Evolutionary conservation across 345 rosid species (phyloP).

Genomic region (Populus davidiana): DNA sequence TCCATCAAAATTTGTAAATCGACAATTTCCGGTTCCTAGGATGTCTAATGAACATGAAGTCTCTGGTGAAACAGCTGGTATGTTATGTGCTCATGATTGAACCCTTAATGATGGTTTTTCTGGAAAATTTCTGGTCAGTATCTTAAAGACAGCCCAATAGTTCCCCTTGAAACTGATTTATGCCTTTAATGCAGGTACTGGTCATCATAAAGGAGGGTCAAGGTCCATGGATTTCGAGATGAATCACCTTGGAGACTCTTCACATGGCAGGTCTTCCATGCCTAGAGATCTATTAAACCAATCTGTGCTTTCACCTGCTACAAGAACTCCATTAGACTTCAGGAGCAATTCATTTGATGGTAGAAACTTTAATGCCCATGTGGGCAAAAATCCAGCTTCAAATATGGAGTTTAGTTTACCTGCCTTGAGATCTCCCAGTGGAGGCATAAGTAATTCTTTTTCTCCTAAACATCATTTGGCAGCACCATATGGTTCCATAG

Average conservation of each 20-base stretch:
- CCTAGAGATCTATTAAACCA: conserved; percentile 55
- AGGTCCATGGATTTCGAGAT: conserved; percentile 64
- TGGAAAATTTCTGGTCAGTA: conserved; percentile 30
- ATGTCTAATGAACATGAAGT: conserved; percentile 33
- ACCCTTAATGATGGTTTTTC: conserved; percentile 21
- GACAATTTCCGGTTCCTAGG: conserved; percentile 26
- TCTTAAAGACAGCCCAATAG: conserved; percentile 33
- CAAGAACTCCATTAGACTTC: conserved; percentile 46
- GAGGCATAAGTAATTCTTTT: conserved; percentile 30
- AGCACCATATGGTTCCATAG: conserved; percentile 37
- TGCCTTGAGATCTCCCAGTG: conserved; percentile 30
- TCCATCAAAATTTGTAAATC: conserved; percentile 28
- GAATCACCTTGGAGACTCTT: conserved; percentile 61
- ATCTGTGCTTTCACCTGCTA: conserved; percentile 62
- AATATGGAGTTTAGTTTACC: conserved; percentile 28
- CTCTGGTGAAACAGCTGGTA: conserved; percentile 30
- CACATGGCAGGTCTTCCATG: conserved; percentile 56
- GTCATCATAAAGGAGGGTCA: conserved; percentile 58
- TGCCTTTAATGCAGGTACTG: conserved; percentile 49
- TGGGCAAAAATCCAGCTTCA: conserved; percentile 33
- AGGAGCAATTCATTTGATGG: conserved; percentile 70
- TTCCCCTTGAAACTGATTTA: conserved; percentile 37
- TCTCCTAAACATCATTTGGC: conserved; percentile 61
- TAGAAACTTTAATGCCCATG: conserved; percentile 42
- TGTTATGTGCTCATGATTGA: conserved; percentile 23